Conservation (phyloP, 2,329 filamentous ascomycete genomes). For the Verticillium albo-atrum region DNA sequence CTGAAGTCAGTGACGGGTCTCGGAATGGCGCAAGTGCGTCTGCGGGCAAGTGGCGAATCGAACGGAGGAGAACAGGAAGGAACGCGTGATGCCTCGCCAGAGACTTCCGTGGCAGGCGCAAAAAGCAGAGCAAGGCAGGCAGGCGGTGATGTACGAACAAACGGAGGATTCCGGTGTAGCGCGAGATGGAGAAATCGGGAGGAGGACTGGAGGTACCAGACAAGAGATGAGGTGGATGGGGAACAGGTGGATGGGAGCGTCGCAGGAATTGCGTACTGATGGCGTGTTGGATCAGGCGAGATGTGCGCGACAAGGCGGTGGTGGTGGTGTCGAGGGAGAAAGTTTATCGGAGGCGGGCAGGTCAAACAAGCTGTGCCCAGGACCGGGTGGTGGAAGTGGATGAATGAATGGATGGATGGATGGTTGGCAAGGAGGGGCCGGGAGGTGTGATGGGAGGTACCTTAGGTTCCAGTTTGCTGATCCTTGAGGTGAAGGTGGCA, state of each 20-base stretch:
- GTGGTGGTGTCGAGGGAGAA: neutral
- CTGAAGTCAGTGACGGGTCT: neutral
- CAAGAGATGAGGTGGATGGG: neutral
- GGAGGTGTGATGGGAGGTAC: neutral
- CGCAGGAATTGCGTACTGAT: neutral
- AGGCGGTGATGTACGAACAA: neutral
- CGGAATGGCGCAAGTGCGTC: neutral
- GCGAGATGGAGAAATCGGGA: neutral
- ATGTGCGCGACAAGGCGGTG: neutral
- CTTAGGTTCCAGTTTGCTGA: neutral
- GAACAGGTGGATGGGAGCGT: neutral
- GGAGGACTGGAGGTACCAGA: neutral
- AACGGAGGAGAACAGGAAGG: neutral
- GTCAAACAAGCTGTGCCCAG: neutral
- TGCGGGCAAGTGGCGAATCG: neutral
- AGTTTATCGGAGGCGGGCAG: neutral
- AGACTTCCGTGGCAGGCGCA: neutral
- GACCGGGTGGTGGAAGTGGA: neutral
- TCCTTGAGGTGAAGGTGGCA: neutral
- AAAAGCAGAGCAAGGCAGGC: neutral
- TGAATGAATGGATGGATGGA: neutral
- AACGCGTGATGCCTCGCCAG: neutral
- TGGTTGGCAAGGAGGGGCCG: neutral
- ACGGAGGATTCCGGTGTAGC: neutral
- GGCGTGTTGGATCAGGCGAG: neutral